Conservation (phyloP, 2,329 filamentous ascomycete genomes). For the Epichloe gansuensis region DNA sequence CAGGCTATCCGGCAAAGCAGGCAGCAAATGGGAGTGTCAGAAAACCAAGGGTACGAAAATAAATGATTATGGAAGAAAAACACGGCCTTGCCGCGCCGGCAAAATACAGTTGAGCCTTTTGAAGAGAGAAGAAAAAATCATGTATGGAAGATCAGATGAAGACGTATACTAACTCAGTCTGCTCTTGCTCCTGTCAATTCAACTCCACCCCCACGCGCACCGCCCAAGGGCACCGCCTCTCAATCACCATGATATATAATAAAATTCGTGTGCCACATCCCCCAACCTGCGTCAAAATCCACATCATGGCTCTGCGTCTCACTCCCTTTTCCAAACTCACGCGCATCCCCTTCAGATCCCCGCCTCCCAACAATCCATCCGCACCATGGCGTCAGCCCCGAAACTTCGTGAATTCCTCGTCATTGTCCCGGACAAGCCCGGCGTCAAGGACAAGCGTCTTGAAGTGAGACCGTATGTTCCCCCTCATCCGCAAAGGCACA, state of each 20-base stretch:
- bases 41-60: too few relatives aligned
- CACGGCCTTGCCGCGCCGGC: too few relatives aligned
- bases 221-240: not conserved
- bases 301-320: slow-evolving; percentile 9
- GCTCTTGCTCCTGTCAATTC: too few relatives aligned
- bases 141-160: too few relatives aligned
- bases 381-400: slow-evolving; percentile 19
- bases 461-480: slow-evolving; percentile 43
- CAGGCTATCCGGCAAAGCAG: too few relatives aligned
- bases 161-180: not conserved
- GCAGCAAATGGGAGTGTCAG: too few relatives aligned
- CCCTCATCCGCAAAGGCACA: not conserved
- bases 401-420: slow-evolving; percentile 54
- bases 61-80: too few relatives aligned
- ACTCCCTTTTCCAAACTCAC: not conserved
- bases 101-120: too few relatives aligned
- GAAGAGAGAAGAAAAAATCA: too few relatives aligned
- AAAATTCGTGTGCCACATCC: too few relatives aligned
- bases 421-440: slow-evolving; percentile 55
- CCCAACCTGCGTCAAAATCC: not conserved
- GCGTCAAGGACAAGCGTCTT: slow-evolving; percentile 46
- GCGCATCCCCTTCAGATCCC: slow-evolving; percentile 3
- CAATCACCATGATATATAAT: not conserved
- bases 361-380: slow-evolving; percentile 3
- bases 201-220: not conserved